Conservation (phyloP, 192 early-diverging fungal species). For the Coemansia sp. region DNA sequence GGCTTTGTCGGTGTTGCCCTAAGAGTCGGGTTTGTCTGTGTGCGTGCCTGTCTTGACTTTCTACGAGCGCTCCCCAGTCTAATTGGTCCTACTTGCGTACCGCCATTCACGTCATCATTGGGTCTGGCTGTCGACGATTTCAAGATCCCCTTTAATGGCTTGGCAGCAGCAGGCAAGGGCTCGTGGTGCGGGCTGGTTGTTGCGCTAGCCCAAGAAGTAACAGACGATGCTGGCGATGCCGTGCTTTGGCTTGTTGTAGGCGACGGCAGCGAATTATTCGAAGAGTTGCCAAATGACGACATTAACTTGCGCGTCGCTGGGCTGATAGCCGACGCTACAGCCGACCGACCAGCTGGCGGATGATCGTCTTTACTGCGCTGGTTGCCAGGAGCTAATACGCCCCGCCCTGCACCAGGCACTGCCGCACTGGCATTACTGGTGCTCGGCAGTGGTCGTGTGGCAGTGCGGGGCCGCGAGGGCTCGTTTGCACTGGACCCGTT, state of each 20-base stretch:
- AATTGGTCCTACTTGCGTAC: slow-evolving; percentile 31
- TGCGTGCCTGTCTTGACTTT: slow-evolving; percentile 44
- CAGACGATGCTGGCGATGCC: slow-evolving; percentile 36
- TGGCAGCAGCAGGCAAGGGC: slow-evolving; percentile 43
- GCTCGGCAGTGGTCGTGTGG: slow-evolving; percentile 12
- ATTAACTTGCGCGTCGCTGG: slow-evolving; percentile 20
- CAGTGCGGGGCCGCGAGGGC: slow-evolving; percentile 16
- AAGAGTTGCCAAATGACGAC: slow-evolving; percentile 10
- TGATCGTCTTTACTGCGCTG: slow-evolving; percentile 5
- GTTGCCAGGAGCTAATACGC: not conserved
- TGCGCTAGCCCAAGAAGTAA: slow-evolving; percentile 49
- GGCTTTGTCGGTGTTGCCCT: slow-evolving; percentile 41
- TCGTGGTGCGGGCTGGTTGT: slow-evolving; percentile 49
- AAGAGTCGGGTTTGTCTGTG: slow-evolving; percentile 32
- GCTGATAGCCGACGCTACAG: slow-evolving; percentile 9
- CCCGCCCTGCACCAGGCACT: not conserved
- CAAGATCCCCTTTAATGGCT: slow-evolving; percentile 49
- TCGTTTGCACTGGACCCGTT: slow-evolving; percentile 3
- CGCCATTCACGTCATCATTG: not conserved
- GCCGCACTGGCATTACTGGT: not conserved
- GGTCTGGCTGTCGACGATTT: slow-evolving; percentile 25
- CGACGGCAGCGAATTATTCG: slow-evolving; percentile 36
- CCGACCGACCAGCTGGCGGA: not conserved
- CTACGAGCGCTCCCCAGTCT: slow-evolving; percentile 41
- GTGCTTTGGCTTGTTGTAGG: slow-evolving; percentile 29